Percentiles rank a stretch among this genome's conserved stretches.
These are phyloP conservation scores for Fistulifera pelliculosa DNA, from an alignment of 108 stramenopile genomes.

Conservation along the genomic window DNA sequence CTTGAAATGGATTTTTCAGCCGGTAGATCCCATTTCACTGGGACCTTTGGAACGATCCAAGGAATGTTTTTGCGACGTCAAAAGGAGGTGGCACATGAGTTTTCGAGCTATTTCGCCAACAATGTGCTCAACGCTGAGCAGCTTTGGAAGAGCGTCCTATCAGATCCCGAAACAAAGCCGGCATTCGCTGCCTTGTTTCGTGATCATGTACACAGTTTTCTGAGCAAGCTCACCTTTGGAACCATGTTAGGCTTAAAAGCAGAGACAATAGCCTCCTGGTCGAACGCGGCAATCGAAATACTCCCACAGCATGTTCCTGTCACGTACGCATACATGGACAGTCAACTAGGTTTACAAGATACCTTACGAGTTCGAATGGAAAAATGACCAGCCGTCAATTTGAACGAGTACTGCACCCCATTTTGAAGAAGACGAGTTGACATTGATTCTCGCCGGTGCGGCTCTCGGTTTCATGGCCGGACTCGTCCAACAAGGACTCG, in stretches of 20 bases:
- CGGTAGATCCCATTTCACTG: constrained; percentile 81
- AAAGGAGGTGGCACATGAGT: constrained; percentile 76
- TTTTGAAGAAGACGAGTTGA: constrained; percentile 95
- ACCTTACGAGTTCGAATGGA: constrained; percentile 83
- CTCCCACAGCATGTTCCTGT: constrained; percentile 68
- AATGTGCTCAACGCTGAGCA: constrained; percentile 68
- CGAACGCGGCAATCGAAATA: constrained; percentile 41
- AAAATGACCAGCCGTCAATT: constrained; percentile 79
- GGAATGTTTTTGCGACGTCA: constrained; percentile 88
- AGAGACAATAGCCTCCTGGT: constrained; percentile 28
- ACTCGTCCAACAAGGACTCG: constrained; percentile 75
- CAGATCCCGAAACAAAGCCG: constrained; percentile 59
- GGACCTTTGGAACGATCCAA: constrained; percentile 81
- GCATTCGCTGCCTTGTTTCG: constrained; percentile 45
- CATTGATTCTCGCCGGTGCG: constrained; percentile 89
- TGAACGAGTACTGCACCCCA: constrained; percentile 88
- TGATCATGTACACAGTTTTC: constrained; percentile 50
- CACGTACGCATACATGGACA: constrained; percentile 73
- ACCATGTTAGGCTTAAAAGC: constrained; percentile 19
- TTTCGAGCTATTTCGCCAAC: constrained; percentile 74
- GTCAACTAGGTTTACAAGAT: constrained; percentile 60
- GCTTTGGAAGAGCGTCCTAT: constrained; percentile 68
- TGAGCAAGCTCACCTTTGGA: constrained; percentile 38
- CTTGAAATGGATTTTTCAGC: constrained; percentile 92
- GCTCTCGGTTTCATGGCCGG: constrained; percentile 85